Percentiles rank a stretch among this genome's conserved stretches.
Evolutionary conservation across 2,329 filamentous ascomycete species (phyloP).

Genomic region (Meredithiella fracta): DNA sequence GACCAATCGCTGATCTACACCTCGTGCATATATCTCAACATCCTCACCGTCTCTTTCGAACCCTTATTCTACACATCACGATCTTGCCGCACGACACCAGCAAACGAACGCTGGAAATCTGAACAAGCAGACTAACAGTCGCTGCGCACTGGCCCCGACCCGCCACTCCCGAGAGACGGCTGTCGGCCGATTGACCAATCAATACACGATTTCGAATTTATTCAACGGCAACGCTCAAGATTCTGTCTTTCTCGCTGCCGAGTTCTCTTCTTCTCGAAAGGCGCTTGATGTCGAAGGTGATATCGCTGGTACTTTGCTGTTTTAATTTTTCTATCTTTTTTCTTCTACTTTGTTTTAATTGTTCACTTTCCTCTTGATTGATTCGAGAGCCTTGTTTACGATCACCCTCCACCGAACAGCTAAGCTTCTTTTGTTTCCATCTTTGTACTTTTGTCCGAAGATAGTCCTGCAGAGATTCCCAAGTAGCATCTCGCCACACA

Average conservation of each 20-base stretch:
- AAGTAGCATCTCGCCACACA: too few relatives aligned
- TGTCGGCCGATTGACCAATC: not conserved
- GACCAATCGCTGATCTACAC: not conserved
- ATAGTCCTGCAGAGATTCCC: too few relatives aligned
- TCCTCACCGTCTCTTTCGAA: not conserved
- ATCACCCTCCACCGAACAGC: not conserved
- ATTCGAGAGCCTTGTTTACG: not conserved
- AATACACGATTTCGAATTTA: not conserved
- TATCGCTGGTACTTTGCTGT: not conserved
- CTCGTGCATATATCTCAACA: not conserved
- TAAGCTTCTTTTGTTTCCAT: not conserved
- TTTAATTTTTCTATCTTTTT: not conserved
- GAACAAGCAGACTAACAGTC: not conserved
- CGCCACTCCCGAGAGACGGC: not conserved
- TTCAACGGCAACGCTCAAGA: not conserved
- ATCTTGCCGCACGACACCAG: not conserved
- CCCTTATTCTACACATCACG: not conserved
- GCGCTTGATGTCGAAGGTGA: not conserved
- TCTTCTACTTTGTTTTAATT: not conserved
- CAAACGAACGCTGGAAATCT: not conserved
- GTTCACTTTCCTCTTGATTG: not conserved
- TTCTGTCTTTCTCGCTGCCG: not conserved
- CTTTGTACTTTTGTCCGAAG: too few relatives aligned
- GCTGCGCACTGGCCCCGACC: constrained; percentile 2
- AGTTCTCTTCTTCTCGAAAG: not conserved